phyloP scores from a whole-genome alignment of 495 filamentous ascomycete genomes.

The Annulohypoxylon stygium region DNA sequence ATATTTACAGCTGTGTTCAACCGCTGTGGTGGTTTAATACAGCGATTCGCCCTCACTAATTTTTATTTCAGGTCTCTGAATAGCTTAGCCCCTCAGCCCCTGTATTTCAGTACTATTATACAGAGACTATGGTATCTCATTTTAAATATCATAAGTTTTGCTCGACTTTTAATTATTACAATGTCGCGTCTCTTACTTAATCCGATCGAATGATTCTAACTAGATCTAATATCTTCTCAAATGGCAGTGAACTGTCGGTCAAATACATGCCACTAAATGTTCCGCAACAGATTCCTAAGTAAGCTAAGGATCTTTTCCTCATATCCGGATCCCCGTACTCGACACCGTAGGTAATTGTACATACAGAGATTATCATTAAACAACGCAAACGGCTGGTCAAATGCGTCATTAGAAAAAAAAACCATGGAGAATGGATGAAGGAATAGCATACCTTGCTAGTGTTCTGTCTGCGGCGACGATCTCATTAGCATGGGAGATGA shows the following conservation, averaged over 20 bases:
- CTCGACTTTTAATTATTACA: no score
- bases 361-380: neutral
- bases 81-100: no score
- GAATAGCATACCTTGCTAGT: neutral
- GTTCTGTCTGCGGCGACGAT: neutral
- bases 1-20: no score
- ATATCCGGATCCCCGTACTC: neutral
- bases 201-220: conserved; percentile 7
- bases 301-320: neutral
- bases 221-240: conserved; percentile 1
- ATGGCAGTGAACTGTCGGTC: neutral
- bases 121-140: no score
- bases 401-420: neutral
- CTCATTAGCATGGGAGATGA: neutral
- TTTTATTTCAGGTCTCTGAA: no score
- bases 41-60: no score
- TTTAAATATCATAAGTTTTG: no score
- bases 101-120: no score
- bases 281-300: neutral
- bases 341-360: neutral
- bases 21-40: no score
- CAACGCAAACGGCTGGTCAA: neutral
- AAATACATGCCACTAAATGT: conserved; percentile 3
- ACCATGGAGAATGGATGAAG: neutral
- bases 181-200: neutral